Conservation (phyloP, 352 stramenopile genomes). For the Phytophthora lateralis region DNA sequence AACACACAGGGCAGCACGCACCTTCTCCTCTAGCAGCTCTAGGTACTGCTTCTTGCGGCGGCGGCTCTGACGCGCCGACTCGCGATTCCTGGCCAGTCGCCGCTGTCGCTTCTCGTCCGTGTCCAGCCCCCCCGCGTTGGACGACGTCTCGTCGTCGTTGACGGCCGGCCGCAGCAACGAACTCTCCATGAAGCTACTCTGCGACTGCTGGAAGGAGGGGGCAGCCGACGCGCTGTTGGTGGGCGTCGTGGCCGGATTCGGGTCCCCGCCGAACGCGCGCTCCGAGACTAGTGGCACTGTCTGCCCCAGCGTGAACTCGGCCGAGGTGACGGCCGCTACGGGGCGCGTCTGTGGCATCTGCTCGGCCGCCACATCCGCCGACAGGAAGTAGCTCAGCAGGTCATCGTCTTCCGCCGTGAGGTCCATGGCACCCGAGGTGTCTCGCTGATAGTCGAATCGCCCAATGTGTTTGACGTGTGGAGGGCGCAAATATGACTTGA, state of each 20-base stretch:
- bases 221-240: constrained; percentile 12
- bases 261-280: constrained; percentile 38
- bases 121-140: constrained; percentile 47
- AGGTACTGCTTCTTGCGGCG: constrained; percentile 91
- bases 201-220: constrained; percentile 53
- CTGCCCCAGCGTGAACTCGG: constrained; percentile 47
- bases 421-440: constrained; percentile 53
- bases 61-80: constrained; percentile 87
- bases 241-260: constrained; percentile 7
- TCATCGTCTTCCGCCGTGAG: constrained; percentile 88
- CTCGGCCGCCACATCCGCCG: constrained; percentile 70
- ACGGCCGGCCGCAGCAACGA: constrained; percentile 57
- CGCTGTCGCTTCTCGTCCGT: constrained; percentile 83
- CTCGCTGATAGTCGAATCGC: constrained; percentile 13
- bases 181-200: constrained; percentile 58
- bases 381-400: constrained; percentile 88
- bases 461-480: constrained; percentile 35
- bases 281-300: constrained; percentile 30
- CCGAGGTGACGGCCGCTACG: background rate
- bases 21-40: constrained; percentile 89
- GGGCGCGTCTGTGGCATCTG: constrained; percentile 38
- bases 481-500: background rate
- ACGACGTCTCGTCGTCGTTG: constrained; percentile 61
- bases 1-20: constrained; percentile 7
- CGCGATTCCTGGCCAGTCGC: constrained; percentile 81